Evolutionary conservation across 2,329 filamentous ascomycete genomes (phyloP).

Genomic region (Penicillium sp.): DNA sequence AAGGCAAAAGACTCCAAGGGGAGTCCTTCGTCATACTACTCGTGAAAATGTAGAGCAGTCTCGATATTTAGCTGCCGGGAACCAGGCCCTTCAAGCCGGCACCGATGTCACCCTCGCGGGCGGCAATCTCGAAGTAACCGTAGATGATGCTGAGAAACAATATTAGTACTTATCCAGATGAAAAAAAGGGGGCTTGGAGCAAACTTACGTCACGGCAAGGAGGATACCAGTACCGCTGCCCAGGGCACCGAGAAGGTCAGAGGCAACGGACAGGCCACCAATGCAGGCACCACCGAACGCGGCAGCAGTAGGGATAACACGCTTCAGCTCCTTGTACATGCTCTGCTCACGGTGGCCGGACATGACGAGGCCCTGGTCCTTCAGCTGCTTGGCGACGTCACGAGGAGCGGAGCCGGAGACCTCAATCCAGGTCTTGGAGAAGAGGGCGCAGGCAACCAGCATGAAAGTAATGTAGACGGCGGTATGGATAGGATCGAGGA

Average conservation of each 20-base stretch:
- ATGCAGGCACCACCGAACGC: slow-evolving; percentile 99
- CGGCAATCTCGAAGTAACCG: slow-evolving; percentile 98
- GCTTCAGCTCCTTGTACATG: slow-evolving; percentile 99
- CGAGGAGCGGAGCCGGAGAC: slow-evolving; percentile 96
- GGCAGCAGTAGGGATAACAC: slow-evolving; percentile 96
- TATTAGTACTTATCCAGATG: slow-evolving; percentile 29
- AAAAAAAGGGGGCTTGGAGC: not conserved
- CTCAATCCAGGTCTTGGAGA: slow-evolving; percentile 99
- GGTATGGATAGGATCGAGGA: slow-evolving; percentile 96
- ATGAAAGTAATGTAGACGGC: slow-evolving; percentile 96
- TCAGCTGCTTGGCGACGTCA: slow-evolving; percentile 98
- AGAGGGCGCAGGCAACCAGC: slow-evolving; percentile 95
- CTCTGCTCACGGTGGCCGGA: slow-evolving; percentile 98
- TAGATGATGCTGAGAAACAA: slow-evolving; percentile 83
- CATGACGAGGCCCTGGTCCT: slow-evolving; percentile 99
- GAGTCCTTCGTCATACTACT: slow-evolving; percentile 36
- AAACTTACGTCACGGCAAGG: slow-evolving; percentile 92
- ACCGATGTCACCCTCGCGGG: slow-evolving; percentile 93
- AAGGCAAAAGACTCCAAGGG: slow-evolving; percentile 20
- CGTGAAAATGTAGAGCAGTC: slow-evolving; percentile 33
- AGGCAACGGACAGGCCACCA: slow-evolving; percentile 92
- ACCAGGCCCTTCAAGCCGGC: slow-evolving; percentile 72
- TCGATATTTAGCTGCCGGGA: slow-evolving; percentile 45
- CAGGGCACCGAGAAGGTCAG: slow-evolving; percentile 92
- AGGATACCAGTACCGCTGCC: slow-evolving; percentile 97